Conservation (phyloP, 257 asterid genomes). For the Nicotiana attenuata region DNA sequence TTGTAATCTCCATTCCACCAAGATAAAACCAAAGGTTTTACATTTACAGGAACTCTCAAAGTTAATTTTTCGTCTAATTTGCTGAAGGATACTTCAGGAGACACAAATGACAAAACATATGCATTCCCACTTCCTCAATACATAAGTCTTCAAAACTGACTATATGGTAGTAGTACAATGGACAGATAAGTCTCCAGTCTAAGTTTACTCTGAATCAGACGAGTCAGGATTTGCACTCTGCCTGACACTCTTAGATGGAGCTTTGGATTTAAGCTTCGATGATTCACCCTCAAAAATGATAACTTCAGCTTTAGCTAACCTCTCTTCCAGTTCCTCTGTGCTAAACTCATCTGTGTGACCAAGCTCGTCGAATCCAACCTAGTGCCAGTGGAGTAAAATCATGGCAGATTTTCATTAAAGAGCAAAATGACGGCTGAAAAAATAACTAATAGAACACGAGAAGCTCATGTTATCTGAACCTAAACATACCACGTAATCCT, state of each 20-base stretch:
- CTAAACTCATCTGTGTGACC: conserved; percentile 89
- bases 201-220: conserved; percentile 69
- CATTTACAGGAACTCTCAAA: too few relatives aligned
- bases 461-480: not conserved
- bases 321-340: conserved; percentile 91
- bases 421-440: not conserved
- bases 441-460: not conserved
- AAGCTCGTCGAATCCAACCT: conserved; percentile 98
- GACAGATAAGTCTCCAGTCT: not conserved
- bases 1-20: too few relatives aligned
- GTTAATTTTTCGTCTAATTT: too few relatives aligned
- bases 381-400: not conserved
- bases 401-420: not conserved
- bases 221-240: conserved; percentile 62
- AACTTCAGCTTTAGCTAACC: conserved; percentile 77
- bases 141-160: not conserved
- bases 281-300: conserved; percentile 70
- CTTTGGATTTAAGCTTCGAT: conserved; percentile 46
- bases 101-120: too few relatives aligned
- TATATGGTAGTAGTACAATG: not conserved
- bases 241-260: conserved; percentile 58
- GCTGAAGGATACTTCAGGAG: too few relatives aligned
- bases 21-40: too few relatives aligned
- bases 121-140: too few relatives aligned
- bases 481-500: conserved; percentile 77